Evolutionary conservation across 495 filamentous ascomycete species (phyloP), one percentile per base, ranked within the genome.

Genomic region (Articulospora tetracladia): DNA sequence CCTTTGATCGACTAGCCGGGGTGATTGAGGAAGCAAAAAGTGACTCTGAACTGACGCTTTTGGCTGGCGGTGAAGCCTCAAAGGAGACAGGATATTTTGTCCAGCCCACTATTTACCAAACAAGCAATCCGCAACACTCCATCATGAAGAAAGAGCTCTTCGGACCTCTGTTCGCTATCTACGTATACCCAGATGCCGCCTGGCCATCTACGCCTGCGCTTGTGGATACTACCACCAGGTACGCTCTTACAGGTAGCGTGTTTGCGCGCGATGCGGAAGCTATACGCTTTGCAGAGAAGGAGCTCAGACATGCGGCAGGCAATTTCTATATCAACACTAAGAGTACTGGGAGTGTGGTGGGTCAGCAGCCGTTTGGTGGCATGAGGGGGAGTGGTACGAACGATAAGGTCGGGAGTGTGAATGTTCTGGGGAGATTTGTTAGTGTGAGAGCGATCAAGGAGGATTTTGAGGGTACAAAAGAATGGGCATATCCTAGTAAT

Each of bases 301-400:
- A 74, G 58, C 85, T 93, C 47, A 83, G 85, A 65, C 86, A 91
- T 67, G 72, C 89, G 1, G 86, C 89, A 34, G 90, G 90, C 23
- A 93, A 93, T 75, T 93, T 92, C 74, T 93, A 93, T 73, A 82
- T 93, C 75, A 95, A 95, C 77, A 88, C 86, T 77, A 94, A 95
- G 82, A 87, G 85, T 72, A 95, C 91, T 0, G 91, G 91, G 50
- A 90, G 91, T 13, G 90, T 95, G 39, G 90, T 94, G 2, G 91
- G 90, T 8, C 91, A 95, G 81, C 91, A 95, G 73, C 87, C 91
- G 22, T 95, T 95, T 70, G 91, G 91, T 47, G 91, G 91, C 55
- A 84, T 86, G 41, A 79, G 91, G 57, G 89, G 88, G 10, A 91
- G 88, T 63, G 91, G 91, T 22, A 95, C 91, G 48, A 93, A 93